Conservation (phyloP, 495 filamentous ascomycete species). For the Penicillium coffeae region DNA sequence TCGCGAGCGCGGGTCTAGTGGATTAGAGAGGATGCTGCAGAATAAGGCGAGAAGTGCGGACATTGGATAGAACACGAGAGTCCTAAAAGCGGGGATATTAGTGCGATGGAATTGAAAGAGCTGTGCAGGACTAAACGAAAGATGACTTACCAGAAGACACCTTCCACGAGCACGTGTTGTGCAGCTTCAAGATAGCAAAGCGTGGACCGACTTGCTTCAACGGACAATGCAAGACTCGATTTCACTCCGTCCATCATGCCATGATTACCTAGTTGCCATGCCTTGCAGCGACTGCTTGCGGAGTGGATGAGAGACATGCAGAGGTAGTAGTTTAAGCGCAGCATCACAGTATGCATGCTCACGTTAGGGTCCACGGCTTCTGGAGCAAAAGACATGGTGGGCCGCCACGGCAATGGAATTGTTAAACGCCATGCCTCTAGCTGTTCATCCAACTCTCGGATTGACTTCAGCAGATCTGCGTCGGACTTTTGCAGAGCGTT, state of each 20-base stretch:
- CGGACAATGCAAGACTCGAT: slow-evolving; percentile 45
- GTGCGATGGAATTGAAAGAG: neutral
- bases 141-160: slow-evolving; percentile 43
- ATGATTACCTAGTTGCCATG: slow-evolving; percentile 29
- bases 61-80: slow-evolving; percentile 50
- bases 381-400: slow-evolving; percentile 38
- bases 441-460: slow-evolving; percentile 50
- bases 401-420: slow-evolving; percentile 39
- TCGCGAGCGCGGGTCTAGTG: slow-evolving; percentile 39
- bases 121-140: neutral
- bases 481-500: slow-evolving; percentile 45
- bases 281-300: slow-evolving; percentile 45
- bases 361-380: slow-evolving; percentile 33
- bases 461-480: slow-evolving; percentile 49
- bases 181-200: slow-evolving; percentile 42
- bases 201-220: slow-evolving; percentile 51
- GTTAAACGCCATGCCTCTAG: slow-evolving; percentile 49
- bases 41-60: slow-evolving; percentile 49
- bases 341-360: slow-evolving; percentile 42
- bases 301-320: slow-evolving; percentile 51
- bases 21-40: slow-evolving; percentile 48
- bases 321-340: slow-evolving; percentile 50
- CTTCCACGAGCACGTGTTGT: slow-evolving; percentile 37
- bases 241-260: slow-evolving; percentile 44
- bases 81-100: slow-evolving; percentile 23